These are phyloP conservation scores for Xanthoconium stramineum DNA, from an alignment of 768 basidiomycete genomes.

Conservation along the genomic window DNA sequence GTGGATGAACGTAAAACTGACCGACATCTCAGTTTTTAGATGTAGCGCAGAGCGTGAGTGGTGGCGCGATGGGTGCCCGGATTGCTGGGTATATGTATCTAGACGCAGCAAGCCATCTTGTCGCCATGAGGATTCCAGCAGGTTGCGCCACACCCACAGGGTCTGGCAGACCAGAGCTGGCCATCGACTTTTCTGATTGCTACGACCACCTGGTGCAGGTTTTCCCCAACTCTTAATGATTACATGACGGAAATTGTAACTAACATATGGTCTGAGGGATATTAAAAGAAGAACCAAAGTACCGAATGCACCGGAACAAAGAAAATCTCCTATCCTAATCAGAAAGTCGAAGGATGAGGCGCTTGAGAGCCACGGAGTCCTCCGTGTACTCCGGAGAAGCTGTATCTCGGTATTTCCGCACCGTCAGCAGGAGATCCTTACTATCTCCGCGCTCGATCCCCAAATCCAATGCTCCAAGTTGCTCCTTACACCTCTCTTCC, in stretches of 20 bases:
- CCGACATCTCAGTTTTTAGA: conserved; percentile 13
- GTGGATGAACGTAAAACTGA: conserved; percentile 3
- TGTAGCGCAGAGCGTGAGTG: background rate
- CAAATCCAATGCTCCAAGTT: conserved; percentile 12
- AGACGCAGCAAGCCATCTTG: background rate
- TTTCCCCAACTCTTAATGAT: background rate
- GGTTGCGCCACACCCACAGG: conserved; percentile 7
- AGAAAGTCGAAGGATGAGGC: conserved; percentile 16
- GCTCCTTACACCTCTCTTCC: conserved; percentile 19
- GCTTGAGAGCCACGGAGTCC: conserved; percentile 19
- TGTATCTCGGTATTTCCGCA: conserved; percentile 13
- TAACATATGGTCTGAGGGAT: background rate
- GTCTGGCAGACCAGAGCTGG: background rate
- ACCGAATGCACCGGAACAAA: background rate
- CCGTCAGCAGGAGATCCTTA: conserved; percentile 9
- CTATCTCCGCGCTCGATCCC: background rate
- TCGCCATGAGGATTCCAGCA: conserved; percentile 18
- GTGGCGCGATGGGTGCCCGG: background rate
- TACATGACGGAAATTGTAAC: background rate
- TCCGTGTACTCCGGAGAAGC: conserved; percentile 18
- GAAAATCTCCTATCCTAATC: background rate
- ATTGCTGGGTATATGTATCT: background rate
- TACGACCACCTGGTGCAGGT: background rate
- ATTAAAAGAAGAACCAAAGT: background rate
- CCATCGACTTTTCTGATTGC: background rate